Base-by-base conservation (phyloP, 2,329 filamentous ascomycete species). In the Nothophaeocryptopus gaeumannii region DNA sequence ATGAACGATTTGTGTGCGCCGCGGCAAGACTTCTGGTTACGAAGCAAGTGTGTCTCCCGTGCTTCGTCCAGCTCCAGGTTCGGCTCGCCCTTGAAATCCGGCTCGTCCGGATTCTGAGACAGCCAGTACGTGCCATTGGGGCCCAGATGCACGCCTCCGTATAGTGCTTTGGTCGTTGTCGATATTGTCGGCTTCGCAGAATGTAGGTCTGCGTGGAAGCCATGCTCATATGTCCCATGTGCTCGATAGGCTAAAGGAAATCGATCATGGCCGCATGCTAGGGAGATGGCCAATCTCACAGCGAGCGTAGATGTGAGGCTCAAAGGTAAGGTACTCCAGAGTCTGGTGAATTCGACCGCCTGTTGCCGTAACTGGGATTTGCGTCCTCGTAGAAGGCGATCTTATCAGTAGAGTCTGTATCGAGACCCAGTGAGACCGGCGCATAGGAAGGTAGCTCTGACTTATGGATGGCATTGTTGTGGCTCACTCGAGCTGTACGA, bases 101-200 rank as follows among this genome's bases (percentile, higher is more conserved):
- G 20, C 8, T 13, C 26, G 31, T 31, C 14, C 8, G 39, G 39
- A 10, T 41, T 30, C n/a, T 40, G 13, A 13, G 39, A 14, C 4
- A 41, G 39, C 39, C 39, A 41, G 38, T 40, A 40, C 8, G 38
- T 40, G 9, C 38, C 38, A 13, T 40, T 40, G 3, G 38, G 12
- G 29, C 29, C 38, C 20, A 40, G 15, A 40, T 40, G 38, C 13
- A 40, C 20, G n/a, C 38, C 38, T n/a, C 38, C 38, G 9, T 40
- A 40, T 2, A 40, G 29, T 29, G 13, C 13, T 29, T 30, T 40
- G 20, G 26, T 40, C 38, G 20, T 29, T 13, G 30, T 13, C 4
- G 38, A 40, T 16, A 40, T 40, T 26, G 38, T 40, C n/a, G 38
- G 38, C 20, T 40, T 40, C 9, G 30, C 11, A 11, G 38, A 40